Evolutionary conservation across 495 filamentous ascomycete genomes (phyloP), one percentile per base, ranked within the genome.

Genomic region (Letharia columbiana): DNA sequence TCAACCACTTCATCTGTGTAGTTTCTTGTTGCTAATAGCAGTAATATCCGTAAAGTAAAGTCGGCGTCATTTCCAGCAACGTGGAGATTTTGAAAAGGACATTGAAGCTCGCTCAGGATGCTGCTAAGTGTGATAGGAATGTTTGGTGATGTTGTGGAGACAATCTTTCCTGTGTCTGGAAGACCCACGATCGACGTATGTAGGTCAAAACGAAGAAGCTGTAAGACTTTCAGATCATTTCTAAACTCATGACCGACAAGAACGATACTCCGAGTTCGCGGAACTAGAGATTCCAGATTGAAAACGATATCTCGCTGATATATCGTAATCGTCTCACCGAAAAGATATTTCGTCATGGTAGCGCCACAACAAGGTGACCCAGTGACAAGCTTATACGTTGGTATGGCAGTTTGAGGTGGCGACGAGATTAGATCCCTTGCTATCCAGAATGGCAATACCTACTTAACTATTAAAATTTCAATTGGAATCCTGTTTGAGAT

Each of bases 1-100:
- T 60, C 6, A 60, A 60, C 58, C 58, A 28, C 58, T n/a, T 42
- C 58, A 0, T 60, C 58, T 60, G 40, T 31, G 4, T 60, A n/a
- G 23, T 23, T 20, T 56, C 13, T 35, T 56, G 18, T 56, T 56
- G 52, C 52, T 33, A 35, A 35, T 17, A 56, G 5, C 23, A 52
- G 31, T 13, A 28, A 52, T n/a, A 28, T n/a, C n/a, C 49, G 49
- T 23, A 28, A 52, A 52, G 49, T 52, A 52, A 52, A 52, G 23
- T 52, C 31, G 49, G 49, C 49, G 49, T 52, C 49, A 28, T 52
- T 52, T 52, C 49, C 49, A 23, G 49, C 49, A 52, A 5, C 31
- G 49, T 52, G 49, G 4, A 52, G 49, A 52, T 52, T 52, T 52
- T 23, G 49, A 52, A 52, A 28, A 52, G 49, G n/a, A 52, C 49